phyloP scores from a whole-genome alignment of 192 early-diverging fungal species.

The Piromyces finnis region DNA sequence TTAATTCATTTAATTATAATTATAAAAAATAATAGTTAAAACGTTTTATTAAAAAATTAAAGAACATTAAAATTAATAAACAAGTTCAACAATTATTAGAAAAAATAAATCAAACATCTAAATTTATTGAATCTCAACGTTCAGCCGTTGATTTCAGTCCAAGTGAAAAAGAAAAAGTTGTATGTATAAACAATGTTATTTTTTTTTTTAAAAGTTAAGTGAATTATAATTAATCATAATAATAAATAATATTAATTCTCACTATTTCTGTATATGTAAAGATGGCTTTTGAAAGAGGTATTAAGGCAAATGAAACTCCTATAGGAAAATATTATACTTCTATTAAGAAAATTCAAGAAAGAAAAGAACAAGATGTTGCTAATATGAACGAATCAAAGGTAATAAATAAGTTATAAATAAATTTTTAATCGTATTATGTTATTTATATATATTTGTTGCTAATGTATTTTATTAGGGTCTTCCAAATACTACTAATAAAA shows the following conservation, averaged over 20 bases:
- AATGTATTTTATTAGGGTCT: neutral
- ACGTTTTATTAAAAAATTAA: constrained; percentile 63
- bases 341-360: neutral
- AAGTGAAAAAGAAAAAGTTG: constrained; percentile 12
- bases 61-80: constrained; percentile 61
- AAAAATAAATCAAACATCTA: constrained; percentile 53
- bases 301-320: neutral
- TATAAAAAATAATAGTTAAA: constrained; percentile 31
- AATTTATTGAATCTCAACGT: constrained; percentile 56
- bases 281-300: neutral
- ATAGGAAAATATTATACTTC: constrained; percentile 1
- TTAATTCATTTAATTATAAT: too few relatives aligned
- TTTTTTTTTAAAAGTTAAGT: too few relatives aligned
- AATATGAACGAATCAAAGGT: constrained; percentile 11
- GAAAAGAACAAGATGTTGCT: constrained; percentile 4
- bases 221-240: too few relatives aligned
- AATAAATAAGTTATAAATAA: constrained; percentile 14
- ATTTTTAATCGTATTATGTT: constrained; percentile 1
- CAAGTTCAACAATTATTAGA: constrained; percentile 65
- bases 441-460: neutral
- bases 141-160: constrained; percentile 30
- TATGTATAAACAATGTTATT: too few relatives aligned
- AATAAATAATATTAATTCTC: too few relatives aligned
- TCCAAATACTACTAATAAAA: constrained; percentile 7
- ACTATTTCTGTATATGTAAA: too few relatives aligned